phyloP scores from a whole-genome alignment of 2,329 filamentous ascomycete species.

The Magnaporthiopsis incrustans region DNA sequence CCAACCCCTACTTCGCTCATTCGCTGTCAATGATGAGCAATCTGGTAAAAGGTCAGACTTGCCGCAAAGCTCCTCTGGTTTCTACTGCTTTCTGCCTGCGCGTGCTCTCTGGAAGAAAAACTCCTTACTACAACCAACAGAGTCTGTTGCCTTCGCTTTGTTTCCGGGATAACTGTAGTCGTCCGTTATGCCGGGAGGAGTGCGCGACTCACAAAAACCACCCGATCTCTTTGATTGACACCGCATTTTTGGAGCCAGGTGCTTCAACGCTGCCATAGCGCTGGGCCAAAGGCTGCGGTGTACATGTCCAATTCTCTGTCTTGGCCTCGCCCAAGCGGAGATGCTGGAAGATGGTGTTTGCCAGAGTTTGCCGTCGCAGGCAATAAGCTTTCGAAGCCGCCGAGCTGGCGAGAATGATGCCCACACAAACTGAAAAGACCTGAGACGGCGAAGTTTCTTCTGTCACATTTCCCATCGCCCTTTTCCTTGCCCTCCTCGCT shows the following conservation, averaged over 20 bases:
- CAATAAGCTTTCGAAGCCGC: conserved; percentile 34
- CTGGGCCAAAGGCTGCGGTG: conserved; percentile 53
- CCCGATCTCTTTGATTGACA: conserved; percentile 16
- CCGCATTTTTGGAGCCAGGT: conserved; percentile 45
- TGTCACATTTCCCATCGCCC: background rate
- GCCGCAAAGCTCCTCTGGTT: conserved; percentile 28
- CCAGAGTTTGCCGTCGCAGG: conserved; percentile 6
- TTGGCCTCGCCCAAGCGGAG: background rate
- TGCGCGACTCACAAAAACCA: conserved; percentile 12
- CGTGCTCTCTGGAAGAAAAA: conserved; percentile 12
- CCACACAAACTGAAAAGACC: conserved; percentile 66
- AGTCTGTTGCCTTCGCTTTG: conserved; percentile 8
- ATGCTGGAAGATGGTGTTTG: background rate
- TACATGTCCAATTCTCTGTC: conserved; percentile 26
- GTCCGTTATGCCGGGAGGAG: background rate
- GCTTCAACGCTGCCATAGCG: conserved; percentile 35
- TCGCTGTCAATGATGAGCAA: conserved; percentile 33
- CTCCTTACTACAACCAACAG: conserved; percentile 14
- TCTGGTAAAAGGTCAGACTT: conserved; percentile 41
- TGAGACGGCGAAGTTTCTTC: conserved; percentile 39
- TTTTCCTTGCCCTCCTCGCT: background rate
- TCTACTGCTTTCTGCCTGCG: conserved; percentile 19
- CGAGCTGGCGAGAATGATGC: conserved; percentile 42
- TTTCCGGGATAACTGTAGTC: conserved; percentile 1
- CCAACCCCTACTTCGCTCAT: background rate